Evolutionary conservation across 257 asterid species (phyloP).

Genomic region (Solanum virginianum): DNA sequence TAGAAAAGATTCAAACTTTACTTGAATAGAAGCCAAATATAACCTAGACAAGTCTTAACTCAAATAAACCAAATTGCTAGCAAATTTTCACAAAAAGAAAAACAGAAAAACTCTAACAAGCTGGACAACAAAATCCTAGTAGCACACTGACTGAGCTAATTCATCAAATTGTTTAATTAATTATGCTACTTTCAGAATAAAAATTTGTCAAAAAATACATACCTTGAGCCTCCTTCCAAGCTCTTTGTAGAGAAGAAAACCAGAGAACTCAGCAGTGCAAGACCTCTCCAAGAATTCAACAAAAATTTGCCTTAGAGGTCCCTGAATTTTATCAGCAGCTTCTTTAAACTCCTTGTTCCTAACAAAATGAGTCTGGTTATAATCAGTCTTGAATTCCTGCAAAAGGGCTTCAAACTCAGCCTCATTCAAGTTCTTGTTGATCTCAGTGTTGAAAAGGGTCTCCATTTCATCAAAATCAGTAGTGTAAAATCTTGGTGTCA

Average conservation of each 20-base stretch:
- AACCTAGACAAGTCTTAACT: not conserved
- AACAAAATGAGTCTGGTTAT: slow-evolving; percentile 88
- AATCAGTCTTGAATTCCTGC: slow-evolving; percentile 98
- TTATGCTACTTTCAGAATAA: not conserved
- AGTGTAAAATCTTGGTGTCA: slow-evolving; percentile 80
- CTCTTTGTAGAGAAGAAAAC: slow-evolving; percentile 79
- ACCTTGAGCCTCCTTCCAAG: slow-evolving; percentile 96
- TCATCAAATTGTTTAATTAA: not conserved
- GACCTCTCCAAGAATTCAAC: slow-evolving; percentile 92
- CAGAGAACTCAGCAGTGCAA: slow-evolving; percentile 96
- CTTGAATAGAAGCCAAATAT: not conserved
- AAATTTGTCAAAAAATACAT: not conserved
- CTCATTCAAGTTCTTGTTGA: slow-evolving; percentile 79
- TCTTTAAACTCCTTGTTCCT: slow-evolving; percentile 87
- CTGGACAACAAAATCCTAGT: not conserved
- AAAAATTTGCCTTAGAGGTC: slow-evolving; percentile 66
- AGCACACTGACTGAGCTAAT: not conserved
- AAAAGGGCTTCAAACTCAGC: slow-evolving; percentile 71
- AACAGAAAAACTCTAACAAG: not conserved
- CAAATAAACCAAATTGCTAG: not conserved
- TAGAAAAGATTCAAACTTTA: not conserved
- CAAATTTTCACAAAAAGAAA: not conserved
- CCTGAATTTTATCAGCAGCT: slow-evolving; percentile 79
- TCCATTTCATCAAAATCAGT: slow-evolving; percentile 98
- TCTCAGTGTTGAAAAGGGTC: slow-evolving; percentile 82